Percentiles rank a stretch among this genome's conserved stretches.
phyloP scores from a whole-genome alignment of 306 rosid species.

The Neltuma alba region DNA sequence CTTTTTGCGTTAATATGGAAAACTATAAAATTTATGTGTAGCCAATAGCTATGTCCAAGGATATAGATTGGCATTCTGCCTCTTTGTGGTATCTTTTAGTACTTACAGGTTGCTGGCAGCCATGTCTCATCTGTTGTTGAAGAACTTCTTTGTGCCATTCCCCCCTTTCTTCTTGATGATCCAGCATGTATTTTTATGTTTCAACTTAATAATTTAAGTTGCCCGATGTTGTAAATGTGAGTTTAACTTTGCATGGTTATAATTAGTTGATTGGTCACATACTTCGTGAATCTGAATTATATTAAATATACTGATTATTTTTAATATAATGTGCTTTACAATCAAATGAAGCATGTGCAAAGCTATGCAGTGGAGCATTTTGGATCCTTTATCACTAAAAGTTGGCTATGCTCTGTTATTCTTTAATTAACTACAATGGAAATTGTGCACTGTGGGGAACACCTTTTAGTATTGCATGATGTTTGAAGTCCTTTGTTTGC shows the following conservation, averaged over 20 bases:
- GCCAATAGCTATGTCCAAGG: neutral
- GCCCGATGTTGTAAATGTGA: neutral
- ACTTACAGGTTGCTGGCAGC: neutral
- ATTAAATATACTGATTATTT: neutral
- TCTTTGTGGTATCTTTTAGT: neutral
- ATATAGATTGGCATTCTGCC: neutral
- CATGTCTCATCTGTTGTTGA: neutral
- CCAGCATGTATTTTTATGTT: neutral
- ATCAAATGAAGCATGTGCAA: neutral
- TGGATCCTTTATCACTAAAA: neutral
- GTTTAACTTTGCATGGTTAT: neutral
- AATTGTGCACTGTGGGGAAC: slow-evolving; percentile 7
- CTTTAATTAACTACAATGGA: neutral
- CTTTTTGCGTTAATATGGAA: neutral
- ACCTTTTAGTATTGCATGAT: slow-evolving; percentile 15
- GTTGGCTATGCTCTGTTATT: neutral
- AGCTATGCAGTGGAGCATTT: neutral
- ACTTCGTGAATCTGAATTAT: neutral
- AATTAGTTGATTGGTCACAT: neutral
- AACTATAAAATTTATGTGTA: neutral
- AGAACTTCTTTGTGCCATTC: neutral
- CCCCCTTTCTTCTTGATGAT: neutral
- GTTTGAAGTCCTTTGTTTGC: slow-evolving; percentile 20
- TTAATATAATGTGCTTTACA: neutral
- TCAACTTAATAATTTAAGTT: neutral